These are phyloP conservation scores for Candolleomyces eurysporus DNA, from an alignment of 768 basidiomycete genomes.

Conservation along the genomic window DNA sequence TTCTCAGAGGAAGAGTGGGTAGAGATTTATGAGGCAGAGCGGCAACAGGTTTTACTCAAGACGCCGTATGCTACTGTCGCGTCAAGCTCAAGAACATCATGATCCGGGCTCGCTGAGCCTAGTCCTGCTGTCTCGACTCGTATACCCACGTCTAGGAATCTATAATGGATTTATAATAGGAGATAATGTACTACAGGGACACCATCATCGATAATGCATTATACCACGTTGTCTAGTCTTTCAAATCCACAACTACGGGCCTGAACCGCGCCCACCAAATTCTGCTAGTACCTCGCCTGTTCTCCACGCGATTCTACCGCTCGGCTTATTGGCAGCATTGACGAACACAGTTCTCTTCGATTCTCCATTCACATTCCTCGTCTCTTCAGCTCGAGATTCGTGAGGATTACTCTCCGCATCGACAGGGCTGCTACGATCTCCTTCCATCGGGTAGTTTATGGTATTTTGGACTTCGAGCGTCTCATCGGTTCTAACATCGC, in stretches of 20 bases:
- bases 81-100: background rate
- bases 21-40: conserved; percentile 1
- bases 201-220: too few relatives aligned
- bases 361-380: background rate
- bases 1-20: conserved; percentile 7
- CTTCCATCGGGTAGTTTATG: conserved; percentile 10
- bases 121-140: too few relatives aligned
- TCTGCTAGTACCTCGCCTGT: conserved; percentile 21
- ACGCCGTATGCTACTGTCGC: background rate
- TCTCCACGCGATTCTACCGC: conserved; percentile 22
- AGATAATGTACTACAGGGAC: too few relatives aligned
- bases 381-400: too few relatives aligned
- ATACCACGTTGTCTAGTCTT: conserved; percentile 22
- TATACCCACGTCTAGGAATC: too few relatives aligned
- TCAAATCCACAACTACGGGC: conserved; percentile 43
- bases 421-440: background rate
- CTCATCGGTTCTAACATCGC: conserved; percentile 7
- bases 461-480: conserved; percentile 21
- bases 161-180: too few relatives aligned
- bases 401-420: background rate
- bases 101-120: too few relatives aligned
- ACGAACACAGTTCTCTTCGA: conserved; percentile 38
- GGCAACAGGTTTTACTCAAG: conserved; percentile 1
- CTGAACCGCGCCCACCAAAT: conserved; percentile 39
- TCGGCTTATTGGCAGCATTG: conserved; percentile 42